phyloP scores from a whole-genome alignment of 345 rosid species.

The Sonneratia caseolaris region DNA sequence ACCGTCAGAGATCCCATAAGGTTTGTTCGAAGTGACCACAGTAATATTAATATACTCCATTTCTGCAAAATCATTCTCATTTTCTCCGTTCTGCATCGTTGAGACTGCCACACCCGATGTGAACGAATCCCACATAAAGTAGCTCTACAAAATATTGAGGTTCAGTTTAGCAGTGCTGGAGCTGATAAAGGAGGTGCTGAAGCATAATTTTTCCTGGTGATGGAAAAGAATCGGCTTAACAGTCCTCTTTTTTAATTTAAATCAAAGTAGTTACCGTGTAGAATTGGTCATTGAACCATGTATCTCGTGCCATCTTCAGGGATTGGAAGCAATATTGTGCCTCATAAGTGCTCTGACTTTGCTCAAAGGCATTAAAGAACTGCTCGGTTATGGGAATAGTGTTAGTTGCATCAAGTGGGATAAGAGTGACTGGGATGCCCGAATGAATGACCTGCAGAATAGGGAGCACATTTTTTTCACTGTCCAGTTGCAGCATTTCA shows the following conservation, averaged over 20 bases:
- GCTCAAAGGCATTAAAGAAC: conserved; percentile 55
- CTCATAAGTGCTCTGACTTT: conserved; percentile 52
- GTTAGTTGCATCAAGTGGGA: conserved; percentile 90
- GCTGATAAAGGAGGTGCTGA: neutral
- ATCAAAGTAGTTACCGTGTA: conserved; percentile 28
- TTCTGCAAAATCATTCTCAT: conserved; percentile 71
- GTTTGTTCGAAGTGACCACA: conserved; percentile 70
- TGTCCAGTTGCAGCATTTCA: neutral
- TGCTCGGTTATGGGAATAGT: conserved; percentile 50
- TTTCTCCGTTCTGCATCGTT: conserved; percentile 38
- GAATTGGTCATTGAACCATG: conserved; percentile 47
- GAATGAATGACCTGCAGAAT: conserved; percentile 65
- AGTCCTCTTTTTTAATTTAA: neutral
- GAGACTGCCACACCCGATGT: conserved; percentile 75
- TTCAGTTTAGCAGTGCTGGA: neutral
- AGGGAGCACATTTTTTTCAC: neutral
- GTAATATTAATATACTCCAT: conserved; percentile 88
- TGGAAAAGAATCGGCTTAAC: neutral
- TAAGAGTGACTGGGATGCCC: conserved; percentile 68
- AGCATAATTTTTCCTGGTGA: too few species aligned
- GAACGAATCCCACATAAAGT: conserved; percentile 95
- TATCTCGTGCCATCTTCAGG: too few species aligned
- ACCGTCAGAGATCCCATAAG: conserved; percentile 58
- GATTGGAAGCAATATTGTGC: conserved; percentile 63
- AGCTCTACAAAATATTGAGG: conserved; percentile 34